phyloP scores from a whole-genome alignment of 2,329 filamentous ascomycete genomes.

The Xylariomycetidae sp. region DNA sequence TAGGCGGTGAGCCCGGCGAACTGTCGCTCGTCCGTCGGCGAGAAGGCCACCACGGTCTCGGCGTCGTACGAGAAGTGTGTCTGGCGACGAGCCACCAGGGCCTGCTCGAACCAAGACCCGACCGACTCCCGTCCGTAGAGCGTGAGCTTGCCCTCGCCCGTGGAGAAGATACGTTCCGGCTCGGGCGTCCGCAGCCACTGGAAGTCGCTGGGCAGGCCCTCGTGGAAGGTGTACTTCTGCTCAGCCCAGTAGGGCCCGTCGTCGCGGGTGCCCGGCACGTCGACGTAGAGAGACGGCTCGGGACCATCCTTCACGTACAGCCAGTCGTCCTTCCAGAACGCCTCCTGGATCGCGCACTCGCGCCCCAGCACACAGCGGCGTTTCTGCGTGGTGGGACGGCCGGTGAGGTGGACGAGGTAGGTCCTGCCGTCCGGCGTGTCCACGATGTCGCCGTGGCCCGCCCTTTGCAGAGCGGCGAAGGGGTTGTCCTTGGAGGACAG shows the following conservation, averaged over 20 bases:
- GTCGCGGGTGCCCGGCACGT: constrained; percentile 42
- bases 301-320: constrained; percentile 55
- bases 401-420: constrained; percentile 48
- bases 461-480: constrained; percentile 42
- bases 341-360: constrained; percentile 54
- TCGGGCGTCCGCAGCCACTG: constrained; percentile 54
- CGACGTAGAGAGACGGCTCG: constrained; percentile 46
- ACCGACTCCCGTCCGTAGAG: constrained; percentile 46
- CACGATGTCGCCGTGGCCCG: constrained; percentile 49
- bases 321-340: constrained; percentile 58
- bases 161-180: constrained; percentile 44
- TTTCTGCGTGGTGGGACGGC: constrained; percentile 44
- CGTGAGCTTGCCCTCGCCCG: constrained; percentile 34
- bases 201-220: constrained; percentile 43
- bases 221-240: constrained; percentile 39
- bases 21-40: constrained; percentile 51
- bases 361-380: constrained; percentile 48
- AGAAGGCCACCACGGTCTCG: constrained; percentile 48
- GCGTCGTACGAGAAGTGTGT: constrained; percentile 56
- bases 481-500: constrained; percentile 47
- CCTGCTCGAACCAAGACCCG: constrained; percentile 55
- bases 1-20: constrained; percentile 57
- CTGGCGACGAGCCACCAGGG: constrained; percentile 48
- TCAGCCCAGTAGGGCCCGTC: constrained; percentile 45
- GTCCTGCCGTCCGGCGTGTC: constrained; percentile 48